Conservation (phyloP, 2,329 filamentous ascomycete genomes). For the Paecilomyces formosus region DNA sequence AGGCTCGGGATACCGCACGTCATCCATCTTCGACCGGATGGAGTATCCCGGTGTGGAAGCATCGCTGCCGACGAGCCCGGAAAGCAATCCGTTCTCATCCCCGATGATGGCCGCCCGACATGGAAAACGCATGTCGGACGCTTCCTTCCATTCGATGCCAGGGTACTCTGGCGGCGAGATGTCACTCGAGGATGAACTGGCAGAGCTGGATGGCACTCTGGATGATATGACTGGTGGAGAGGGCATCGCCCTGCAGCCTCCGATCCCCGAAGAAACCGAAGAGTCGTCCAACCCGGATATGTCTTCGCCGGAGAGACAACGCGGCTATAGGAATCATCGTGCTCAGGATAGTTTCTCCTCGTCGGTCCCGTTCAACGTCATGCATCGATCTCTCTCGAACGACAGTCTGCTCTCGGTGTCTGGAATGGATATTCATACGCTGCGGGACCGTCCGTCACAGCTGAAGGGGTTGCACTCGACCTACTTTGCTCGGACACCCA, state of each 20-base stretch:
- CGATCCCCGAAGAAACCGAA: constrained; percentile 34
- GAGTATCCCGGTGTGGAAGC: constrained; percentile 56
- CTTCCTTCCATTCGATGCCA: constrained; percentile 39
- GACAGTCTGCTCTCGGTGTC: constrained; percentile 83
- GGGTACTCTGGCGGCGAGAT: constrained; percentile 5
- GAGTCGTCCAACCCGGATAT: constrained; percentile 15
- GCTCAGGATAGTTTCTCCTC: constrained; percentile 13
- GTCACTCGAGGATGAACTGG: constrained; percentile 3
- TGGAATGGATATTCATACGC: constrained; percentile 82
- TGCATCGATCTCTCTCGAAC: constrained; percentile 67
- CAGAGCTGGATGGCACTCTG: constrained; percentile 14
- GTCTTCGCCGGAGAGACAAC: constrained; percentile 6
- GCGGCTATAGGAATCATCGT: constrained; percentile 7
- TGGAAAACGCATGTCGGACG: constrained; percentile 50
- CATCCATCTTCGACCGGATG: constrained; percentile 69
- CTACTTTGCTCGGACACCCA: constrained; percentile 44
- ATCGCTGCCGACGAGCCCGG: constrained; percentile 73
- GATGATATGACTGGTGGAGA: constrained; percentile 10
- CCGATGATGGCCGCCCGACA: constrained; percentile 59
- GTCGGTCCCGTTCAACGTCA: constrained; percentile 27
- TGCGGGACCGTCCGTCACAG: constrained; percentile 68
- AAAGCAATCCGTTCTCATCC: constrained; percentile 58
- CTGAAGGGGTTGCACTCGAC: constrained; percentile 44
- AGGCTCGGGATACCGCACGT: constrained; percentile 50
- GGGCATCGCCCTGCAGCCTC: constrained; percentile 17